phyloP scores from a whole-genome alignment of 2,329 filamentous ascomycete genomes.

The Sporothrix luriei region DNA sequence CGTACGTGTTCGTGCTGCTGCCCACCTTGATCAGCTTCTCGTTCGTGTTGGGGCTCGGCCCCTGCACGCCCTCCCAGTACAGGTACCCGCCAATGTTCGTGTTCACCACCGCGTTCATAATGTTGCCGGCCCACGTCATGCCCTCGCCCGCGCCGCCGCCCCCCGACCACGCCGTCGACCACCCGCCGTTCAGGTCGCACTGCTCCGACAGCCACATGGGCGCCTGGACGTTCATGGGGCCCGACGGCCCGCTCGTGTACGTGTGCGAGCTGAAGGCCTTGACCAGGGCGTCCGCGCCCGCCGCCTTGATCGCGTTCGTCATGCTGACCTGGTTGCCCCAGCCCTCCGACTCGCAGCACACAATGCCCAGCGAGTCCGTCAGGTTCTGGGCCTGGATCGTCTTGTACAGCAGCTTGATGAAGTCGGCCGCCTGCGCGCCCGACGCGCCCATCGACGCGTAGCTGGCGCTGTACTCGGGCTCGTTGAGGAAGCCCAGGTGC shows the following conservation, averaged over 20 bases:
- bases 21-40: conserved; percentile 43
- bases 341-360: conserved; percentile 47
- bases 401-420: conserved; percentile 53
- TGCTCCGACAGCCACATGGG: conserved; percentile 58
- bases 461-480: conserved; percentile 47
- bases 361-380: conserved; percentile 42
- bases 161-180: conserved; percentile 52
- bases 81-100: conserved; percentile 56
- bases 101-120: conserved; percentile 53
- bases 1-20: conserved; percentile 42
- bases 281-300: conserved; percentile 42
- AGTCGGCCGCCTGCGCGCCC: conserved; percentile 68
- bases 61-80: conserved; percentile 56
- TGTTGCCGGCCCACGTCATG: conserved; percentile 58
- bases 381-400: conserved; percentile 43
- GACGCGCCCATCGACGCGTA: conserved; percentile 64
- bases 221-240: conserved; percentile 47
- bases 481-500: conserved; percentile 53
- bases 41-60: conserved; percentile 43
- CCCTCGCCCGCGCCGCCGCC: conserved; percentile 54
- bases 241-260: conserved; percentile 47
- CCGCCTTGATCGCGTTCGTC: conserved; percentile 44
- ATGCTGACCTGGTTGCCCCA: conserved; percentile 46
- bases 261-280: conserved; percentile 47
- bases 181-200: conserved; percentile 50